These are phyloP conservation scores for Nakazawaea anatomiae DNA, from an alignment of 805 yeast species.

Conservation along the genomic window DNA sequence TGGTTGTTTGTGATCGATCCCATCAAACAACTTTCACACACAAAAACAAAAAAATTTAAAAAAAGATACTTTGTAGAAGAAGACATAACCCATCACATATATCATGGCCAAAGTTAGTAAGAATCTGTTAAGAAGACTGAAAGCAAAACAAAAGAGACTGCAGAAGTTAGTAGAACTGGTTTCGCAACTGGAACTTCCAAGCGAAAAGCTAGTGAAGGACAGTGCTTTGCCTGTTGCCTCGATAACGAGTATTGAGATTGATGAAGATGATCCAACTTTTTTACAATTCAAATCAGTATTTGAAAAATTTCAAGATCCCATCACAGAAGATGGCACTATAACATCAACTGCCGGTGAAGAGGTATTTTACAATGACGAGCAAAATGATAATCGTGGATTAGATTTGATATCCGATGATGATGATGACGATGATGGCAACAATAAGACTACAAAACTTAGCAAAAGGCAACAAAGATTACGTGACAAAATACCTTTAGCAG, in stretches of 20 bases:
- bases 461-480: slow-evolving; percentile 46
- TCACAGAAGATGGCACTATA: slow-evolving; percentile 13
- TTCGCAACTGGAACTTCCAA: slow-evolving; percentile 10
- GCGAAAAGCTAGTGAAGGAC: slow-evolving; percentile 8
- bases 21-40: no score
- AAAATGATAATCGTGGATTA: slow-evolving; percentile 12
- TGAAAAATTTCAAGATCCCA: slow-evolving; percentile 24
- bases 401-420: slow-evolving; percentile 5
- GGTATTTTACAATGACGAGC: slow-evolving; percentile 16
- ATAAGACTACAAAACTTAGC: slow-evolving; percentile 23
- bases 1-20: no score
- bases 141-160: slow-evolving; percentile 33
- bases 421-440: slow-evolving; percentile 17
- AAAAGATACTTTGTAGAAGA: neutral
- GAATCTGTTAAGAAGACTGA: slow-evolving; percentile 49
- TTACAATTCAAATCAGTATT: slow-evolving; percentile 27
- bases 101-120: slow-evolving; percentile 32
- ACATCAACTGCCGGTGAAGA: slow-evolving; percentile 18
- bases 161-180: slow-evolving; percentile 11
- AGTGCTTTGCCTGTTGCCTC: slow-evolving; percentile 12
- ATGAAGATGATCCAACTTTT: slow-evolving; percentile 9
- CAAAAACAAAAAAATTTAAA: no score
- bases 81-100: neutral
- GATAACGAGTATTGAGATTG: slow-evolving; percentile 10
- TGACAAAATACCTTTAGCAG: slow-evolving; percentile 59